phyloP scores from a whole-genome alignment of 345 rosid species.

The Pugionium dolabratum region DNA sequence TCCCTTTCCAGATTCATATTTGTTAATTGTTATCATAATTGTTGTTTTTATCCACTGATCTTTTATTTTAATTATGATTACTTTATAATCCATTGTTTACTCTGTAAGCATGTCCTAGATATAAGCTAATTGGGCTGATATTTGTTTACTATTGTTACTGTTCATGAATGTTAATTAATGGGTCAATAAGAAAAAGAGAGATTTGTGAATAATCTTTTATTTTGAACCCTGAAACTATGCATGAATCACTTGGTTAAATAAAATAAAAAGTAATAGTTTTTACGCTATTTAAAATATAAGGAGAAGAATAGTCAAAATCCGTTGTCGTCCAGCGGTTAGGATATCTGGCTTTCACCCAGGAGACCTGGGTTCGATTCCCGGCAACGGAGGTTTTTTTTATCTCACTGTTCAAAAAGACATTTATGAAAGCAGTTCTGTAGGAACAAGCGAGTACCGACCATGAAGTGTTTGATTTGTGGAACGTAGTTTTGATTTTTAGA shows the following conservation, averaged over 20 bases:
- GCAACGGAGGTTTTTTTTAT: constrained; percentile 58
- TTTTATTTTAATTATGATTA: constrained; percentile 12
- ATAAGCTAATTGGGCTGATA: constrained; percentile 19
- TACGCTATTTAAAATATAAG: background rate
- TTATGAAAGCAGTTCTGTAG: no score
- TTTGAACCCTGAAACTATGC: no score
- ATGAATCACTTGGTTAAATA: no score
- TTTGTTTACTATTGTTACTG: constrained; percentile 19
- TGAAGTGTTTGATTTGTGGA: no score
- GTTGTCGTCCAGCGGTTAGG: constrained; percentile 98
- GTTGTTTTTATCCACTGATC: constrained; percentile 28
- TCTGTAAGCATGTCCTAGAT: background rate
- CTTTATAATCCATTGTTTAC: constrained; percentile 4
- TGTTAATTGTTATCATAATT: constrained; percentile 32
- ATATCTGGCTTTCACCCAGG: constrained; percentile 97
- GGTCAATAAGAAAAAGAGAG: background rate
- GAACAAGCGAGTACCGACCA: no score
- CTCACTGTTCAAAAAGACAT: no score
- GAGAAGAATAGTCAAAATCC: constrained; percentile 10
- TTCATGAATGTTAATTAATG: constrained; percentile 13
- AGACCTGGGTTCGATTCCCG: constrained; percentile 99
- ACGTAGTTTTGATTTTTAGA: no score
- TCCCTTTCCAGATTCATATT: constrained; percentile 37
- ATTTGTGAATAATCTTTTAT: no score
- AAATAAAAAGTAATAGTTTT: no score